Evolutionary conservation across 2,329 filamentous ascomycete species (phyloP).

Genomic region (Aspergillus nomiae): DNA sequence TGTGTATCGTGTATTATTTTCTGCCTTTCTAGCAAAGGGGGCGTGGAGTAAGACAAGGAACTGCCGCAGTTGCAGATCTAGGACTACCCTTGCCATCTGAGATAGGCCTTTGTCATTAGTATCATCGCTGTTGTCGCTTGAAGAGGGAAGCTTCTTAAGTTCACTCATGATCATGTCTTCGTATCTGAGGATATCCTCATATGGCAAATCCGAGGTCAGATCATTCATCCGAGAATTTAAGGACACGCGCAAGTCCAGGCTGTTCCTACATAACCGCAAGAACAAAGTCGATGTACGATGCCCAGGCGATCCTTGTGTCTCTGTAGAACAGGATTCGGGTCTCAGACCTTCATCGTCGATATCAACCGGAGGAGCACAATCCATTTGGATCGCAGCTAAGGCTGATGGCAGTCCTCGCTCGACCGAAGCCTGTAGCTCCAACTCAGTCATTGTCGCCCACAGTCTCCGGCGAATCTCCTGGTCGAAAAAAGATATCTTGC

Average conservation of each 20-base stretch:
- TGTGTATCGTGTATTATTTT: neutral
- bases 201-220: neutral
- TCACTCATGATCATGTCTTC: neutral
- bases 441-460: neutral
- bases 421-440: neutral
- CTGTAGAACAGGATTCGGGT: neutral
- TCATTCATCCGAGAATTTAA: neutral
- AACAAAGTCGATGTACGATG: neutral
- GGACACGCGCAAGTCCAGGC: neutral
- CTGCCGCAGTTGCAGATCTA: neutral
- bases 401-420: neutral
- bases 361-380: neutral
- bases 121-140: accelerated
- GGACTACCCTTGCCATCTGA: neutral
- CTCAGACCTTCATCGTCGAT: neutral
- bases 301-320: neutral
- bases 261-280: neutral
- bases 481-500: slow-evolving; percentile 46
- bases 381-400: neutral
- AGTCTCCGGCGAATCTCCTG: slow-evolving; percentile 45
- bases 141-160: neutral
- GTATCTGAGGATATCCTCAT: neutral
- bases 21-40: neutral
- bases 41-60: neutral
- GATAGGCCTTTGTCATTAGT: neutral